Conservation (phyloP, 1,284 basidiomycete genomes). For the Ustilago loliicola region DNA sequence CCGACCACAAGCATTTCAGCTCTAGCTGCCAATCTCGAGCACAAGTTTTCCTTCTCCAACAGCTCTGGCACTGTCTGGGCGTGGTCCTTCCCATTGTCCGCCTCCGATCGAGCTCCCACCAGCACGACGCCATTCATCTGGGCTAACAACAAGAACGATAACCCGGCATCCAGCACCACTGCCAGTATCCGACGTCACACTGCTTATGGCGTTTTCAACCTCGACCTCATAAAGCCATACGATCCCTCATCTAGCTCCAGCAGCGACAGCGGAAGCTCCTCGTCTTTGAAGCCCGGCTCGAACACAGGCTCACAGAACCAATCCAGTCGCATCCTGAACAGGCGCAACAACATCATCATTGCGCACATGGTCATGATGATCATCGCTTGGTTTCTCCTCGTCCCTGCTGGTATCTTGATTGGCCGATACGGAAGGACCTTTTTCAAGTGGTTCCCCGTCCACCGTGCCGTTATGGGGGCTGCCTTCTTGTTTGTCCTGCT, state of each 20-base stretch:
- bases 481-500: slow-evolving; percentile 74
- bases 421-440: slow-evolving; percentile 76
- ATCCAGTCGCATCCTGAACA: slow-evolving; percentile 30
- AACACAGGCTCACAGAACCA: slow-evolving; percentile 1
- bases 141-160: slow-evolving; percentile 50
- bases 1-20: slow-evolving; percentile 72
- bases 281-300: slow-evolving; percentile 17
- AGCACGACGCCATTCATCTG: slow-evolving; percentile 53
- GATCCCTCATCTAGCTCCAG: slow-evolving; percentile 15
- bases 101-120: slow-evolving; percentile 28
- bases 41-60: slow-evolving; percentile 36
- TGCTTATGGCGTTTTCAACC: slow-evolving; percentile 34
- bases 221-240: slow-evolving; percentile 63
- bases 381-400: slow-evolving; percentile 76
- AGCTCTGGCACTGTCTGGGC: slow-evolving; percentile 44
- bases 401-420: slow-evolving; percentile 76
- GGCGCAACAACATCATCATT: slow-evolving; percentile 48
- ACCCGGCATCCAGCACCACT: slow-evolving; percentile 27
- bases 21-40: slow-evolving; percentile 32
- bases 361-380: slow-evolving; percentile 63
- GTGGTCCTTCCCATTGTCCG: slow-evolving; percentile 51
- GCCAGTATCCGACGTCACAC: slow-evolving; percentile 44
- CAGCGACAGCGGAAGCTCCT: slow-evolving; percentile 4
- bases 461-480: slow-evolving; percentile 74
- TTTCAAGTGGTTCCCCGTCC: slow-evolving; percentile 76